Evolutionary conservation across 805 yeast genomes (phyloP), one percentile per base, ranked within the genome.

Genomic region (Teunomyces gatunensis): DNA sequence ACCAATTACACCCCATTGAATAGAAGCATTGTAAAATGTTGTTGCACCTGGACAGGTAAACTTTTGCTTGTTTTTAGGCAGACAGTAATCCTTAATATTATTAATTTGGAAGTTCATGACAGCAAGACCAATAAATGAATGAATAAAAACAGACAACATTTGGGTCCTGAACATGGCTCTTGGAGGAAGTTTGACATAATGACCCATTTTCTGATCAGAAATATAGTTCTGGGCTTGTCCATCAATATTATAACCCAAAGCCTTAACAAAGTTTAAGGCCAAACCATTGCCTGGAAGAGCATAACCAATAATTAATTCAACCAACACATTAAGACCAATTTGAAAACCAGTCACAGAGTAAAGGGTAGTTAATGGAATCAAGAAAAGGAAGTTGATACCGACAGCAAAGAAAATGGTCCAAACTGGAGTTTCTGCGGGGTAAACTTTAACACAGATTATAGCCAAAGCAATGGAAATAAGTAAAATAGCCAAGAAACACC

Each of bases 171-270:
- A 83, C 52, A 83, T 67, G 0, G 81, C 71, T 49, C 83, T 70
- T 2, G 89, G 89, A 0, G 86, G 81, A n/a, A 85, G 67, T 53
- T 82, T 82, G 57, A 82, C 63, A 58, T 85, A 85, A 51, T 84
- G 88, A 2, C 80, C 87, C 59, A 80, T 60, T 56, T 84, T 84
- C 72, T 79, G 77, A 55, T 81, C 85, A 7, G 73, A 68, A 28
- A 79, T 68, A 58, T 74, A 81, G 46, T 72, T 67, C 36, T 79
- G 71, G 1, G 86, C 85, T 56, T 81, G 85, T 42, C 75, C 75
- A 65, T 77, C 78, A 32, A 81, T 73, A 53, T 77, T 77, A 60
- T 74, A 79, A 17, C 86, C 85, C 54, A 74, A 77, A 6, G 84
- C 78, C 62, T 83, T 83, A 68, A 82, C 73, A 54, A 79, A 74